Percentiles rank a stretch among this genome's conserved stretches.
Evolutionary conservation across 2,329 filamentous ascomycete species (phyloP).

Genomic region (Beauveria sp.): DNA sequence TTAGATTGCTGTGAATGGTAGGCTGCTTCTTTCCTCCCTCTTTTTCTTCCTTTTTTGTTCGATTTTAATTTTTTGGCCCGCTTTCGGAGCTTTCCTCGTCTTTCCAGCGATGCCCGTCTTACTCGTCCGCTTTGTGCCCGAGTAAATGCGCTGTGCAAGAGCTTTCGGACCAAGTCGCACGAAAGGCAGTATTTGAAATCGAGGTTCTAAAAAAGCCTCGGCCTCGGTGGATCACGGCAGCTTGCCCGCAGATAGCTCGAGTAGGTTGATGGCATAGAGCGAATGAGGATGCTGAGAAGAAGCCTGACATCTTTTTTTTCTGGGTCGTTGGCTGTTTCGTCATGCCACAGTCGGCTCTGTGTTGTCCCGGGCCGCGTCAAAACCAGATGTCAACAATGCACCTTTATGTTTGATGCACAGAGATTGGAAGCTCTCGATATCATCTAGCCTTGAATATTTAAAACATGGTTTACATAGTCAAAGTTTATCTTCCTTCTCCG

Average conservation of each 20-base stretch:
- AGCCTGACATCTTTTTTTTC: neutral
- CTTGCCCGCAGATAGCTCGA: neutral
- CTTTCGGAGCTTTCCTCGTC: neutral
- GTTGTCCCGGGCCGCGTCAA: constrained; percentile 5
- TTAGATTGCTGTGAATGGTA: neutral
- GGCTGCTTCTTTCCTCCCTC: neutral
- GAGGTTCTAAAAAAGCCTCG: neutral
- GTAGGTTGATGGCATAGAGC: neutral
- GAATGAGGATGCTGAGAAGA: constrained; percentile 1
- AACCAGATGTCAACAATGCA: neutral
- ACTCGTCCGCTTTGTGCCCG: neutral
- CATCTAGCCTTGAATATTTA: neutral
- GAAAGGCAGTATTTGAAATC: neutral
- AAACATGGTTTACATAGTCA: no score
- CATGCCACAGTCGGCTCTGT: constrained; percentile 1
- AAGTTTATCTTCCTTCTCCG: no score
- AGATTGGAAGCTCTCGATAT: neutral
- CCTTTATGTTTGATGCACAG: neutral
- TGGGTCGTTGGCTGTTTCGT: constrained; percentile 2
- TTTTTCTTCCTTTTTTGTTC: neutral
- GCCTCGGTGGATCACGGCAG: constrained; percentile 6
- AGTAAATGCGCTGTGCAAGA: neutral
- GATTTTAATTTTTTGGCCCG: neutral
- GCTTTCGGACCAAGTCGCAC: neutral
- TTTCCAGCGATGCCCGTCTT: neutral